Percentiles rank a stretch among this genome's conserved stretches.
Evolutionary conservation across 306 rosid species (phyloP).

Genomic region (Trifolium pratense): DNA sequence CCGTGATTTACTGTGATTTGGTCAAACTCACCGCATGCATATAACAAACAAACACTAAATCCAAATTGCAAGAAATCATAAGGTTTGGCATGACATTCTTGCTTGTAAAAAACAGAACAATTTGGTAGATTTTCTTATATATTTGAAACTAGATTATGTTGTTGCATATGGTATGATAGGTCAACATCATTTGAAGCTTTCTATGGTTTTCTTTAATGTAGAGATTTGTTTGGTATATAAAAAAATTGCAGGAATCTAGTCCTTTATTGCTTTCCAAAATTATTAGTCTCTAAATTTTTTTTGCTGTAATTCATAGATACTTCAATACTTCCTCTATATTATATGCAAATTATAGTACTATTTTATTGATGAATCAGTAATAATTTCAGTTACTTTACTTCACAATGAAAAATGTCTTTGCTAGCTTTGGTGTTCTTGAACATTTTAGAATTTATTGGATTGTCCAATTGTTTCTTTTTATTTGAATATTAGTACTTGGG

Average conservation of each 20-base stretch:
- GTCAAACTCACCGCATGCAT: neutral
- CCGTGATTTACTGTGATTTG: too few species aligned
- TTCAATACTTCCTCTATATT: neutral
- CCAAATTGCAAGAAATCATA: constrained; percentile 10
- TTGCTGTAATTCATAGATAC: neutral
- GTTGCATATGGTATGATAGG: constrained; percentile 39
- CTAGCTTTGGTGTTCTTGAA: constrained; percentile 11
- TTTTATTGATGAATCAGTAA: constrained; percentile 6
- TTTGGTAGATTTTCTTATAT: constrained; percentile 32
- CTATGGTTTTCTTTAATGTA: constrained; percentile 36
- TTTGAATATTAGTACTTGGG: constrained; percentile 9
- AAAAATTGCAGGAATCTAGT: constrained; percentile 30
- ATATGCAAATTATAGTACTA: neutral
- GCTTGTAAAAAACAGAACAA: constrained; percentile 21
- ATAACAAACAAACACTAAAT: neutral
- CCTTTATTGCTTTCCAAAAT: constrained; percentile 9
- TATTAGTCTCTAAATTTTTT: neutral
- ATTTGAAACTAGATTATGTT: constrained; percentile 43
- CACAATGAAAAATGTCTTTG: constrained; percentile 19
- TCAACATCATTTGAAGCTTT: constrained; percentile 46
- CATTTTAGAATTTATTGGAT: constrained; percentile 33
- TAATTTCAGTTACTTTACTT: constrained; percentile 15
- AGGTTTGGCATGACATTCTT: constrained; percentile 33
- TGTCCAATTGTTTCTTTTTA: constrained; percentile 19
- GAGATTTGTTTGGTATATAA: constrained; percentile 34